Conservation (phyloP, 495 filamentous ascomycete species). For the Talaromyces wortmannii region DNA sequence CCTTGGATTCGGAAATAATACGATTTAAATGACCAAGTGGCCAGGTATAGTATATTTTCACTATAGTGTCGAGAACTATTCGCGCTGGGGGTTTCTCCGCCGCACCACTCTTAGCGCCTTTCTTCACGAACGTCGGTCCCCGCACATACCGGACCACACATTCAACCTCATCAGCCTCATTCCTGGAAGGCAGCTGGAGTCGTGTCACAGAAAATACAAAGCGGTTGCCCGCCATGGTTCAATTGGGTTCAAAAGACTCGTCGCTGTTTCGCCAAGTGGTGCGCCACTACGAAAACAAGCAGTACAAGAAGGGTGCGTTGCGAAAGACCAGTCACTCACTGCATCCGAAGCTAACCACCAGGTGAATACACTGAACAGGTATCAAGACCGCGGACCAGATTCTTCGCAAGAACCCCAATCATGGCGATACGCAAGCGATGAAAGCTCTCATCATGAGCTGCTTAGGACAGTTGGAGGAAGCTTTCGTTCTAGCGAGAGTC, state of each 20-base stretch:
- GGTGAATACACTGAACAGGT: constrained; percentile 38
- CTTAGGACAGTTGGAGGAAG: constrained; percentile 84
- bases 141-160: constrained; percentile 36
- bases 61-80: no score
- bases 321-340: neutral
- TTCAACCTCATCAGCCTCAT: constrained; percentile 11
- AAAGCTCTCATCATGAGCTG: constrained; percentile 95
- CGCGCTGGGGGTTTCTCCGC: neutral
- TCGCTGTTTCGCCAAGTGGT: constrained; percentile 91
- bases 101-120: neutral
- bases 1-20: no score
- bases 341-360: neutral
- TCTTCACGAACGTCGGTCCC: constrained; percentile 14
- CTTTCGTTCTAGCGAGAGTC: constrained; percentile 84
- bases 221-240: constrained; percentile 53
- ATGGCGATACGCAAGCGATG: constrained; percentile 98
- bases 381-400: constrained; percentile 93
- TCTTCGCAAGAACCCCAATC: constrained; percentile 84
- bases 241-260: constrained; percentile 80
- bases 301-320: constrained; percentile 81
- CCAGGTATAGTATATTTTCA: neutral
- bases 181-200: constrained; percentile 11
- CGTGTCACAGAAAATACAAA: neutral
- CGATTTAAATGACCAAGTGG: neutral
- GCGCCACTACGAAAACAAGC: constrained; percentile 93